Evolutionary conservation across 1,139 yeast species (phyloP).

Genomic region (Yamadazyma spencermartinsiae): DNA sequence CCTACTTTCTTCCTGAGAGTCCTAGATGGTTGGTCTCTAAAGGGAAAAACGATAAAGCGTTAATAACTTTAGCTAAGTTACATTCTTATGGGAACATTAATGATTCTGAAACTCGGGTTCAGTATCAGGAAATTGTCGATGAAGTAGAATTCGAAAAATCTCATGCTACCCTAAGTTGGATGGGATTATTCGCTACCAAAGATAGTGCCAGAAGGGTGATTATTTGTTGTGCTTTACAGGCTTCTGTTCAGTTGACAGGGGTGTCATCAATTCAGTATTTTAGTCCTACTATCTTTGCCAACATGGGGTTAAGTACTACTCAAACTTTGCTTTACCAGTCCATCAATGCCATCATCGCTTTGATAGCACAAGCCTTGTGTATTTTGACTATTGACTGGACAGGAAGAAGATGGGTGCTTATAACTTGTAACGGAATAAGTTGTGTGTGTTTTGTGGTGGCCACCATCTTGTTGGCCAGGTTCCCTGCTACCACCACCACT

Average conservation of each 20-base stretch:
- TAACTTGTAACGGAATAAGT: constrained; percentile 13
- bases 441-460: constrained; percentile 24
- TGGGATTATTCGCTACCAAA: constrained; percentile 19
- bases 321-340: constrained; percentile 41
- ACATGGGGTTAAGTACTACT: constrained; percentile 19
- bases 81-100: constrained; percentile 22
- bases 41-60: constrained; percentile 39
- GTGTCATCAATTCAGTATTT: constrained; percentile 73
- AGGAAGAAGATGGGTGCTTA: constrained; percentile 19
- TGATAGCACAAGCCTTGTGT: constrained; percentile 32
- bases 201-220: constrained; percentile 17
- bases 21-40: constrained; percentile 54
- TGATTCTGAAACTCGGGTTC: constrained; percentile 16
- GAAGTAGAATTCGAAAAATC: constrained; percentile 23
- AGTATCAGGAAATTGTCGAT: constrained; percentile 17
- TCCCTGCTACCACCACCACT: constrained; percentile 17
- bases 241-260: constrained; percentile 58
- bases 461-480: constrained; percentile 47
- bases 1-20: constrained; percentile 56
- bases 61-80: constrained; percentile 21
- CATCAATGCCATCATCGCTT: constrained; percentile 52
- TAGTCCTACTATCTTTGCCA: constrained; percentile 36
- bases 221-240: constrained; percentile 16
- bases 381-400: constrained; percentile 29
- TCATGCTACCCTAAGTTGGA: constrained; percentile 20